Conservation (phyloP, 2,329 filamentous ascomycete genomes). For the Neoscytalidium dimidiatum region DNA sequence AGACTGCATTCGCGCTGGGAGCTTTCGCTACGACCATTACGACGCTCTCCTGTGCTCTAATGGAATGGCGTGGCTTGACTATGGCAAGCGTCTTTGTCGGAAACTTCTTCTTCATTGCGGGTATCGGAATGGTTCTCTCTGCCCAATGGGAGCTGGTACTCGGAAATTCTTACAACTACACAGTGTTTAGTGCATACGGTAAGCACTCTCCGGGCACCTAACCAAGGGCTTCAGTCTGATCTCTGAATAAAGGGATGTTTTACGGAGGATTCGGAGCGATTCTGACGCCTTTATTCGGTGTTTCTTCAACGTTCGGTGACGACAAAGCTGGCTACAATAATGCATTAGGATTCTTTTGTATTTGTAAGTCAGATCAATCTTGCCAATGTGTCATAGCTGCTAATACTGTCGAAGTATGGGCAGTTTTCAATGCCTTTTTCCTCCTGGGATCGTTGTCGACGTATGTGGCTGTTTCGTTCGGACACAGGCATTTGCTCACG, state of each 20-base stretch:
- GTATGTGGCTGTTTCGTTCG: background rate
- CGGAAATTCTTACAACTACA: constrained; percentile 57
- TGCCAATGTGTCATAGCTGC: background rate
- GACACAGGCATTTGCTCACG: too few relatives aligned
- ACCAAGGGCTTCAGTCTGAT: background rate
- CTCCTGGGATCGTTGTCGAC: constrained; percentile 47
- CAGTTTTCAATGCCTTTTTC: constrained; percentile 51
- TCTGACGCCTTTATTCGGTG: constrained; percentile 49
- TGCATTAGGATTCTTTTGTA: constrained; percentile 52
- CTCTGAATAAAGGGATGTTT: constrained; percentile 41
- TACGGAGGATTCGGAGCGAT: constrained; percentile 53
- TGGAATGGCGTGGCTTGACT: constrained; percentile 56
- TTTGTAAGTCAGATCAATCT: constrained; percentile 32
- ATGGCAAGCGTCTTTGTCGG: constrained; percentile 29
- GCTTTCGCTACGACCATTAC: constrained; percentile 58
- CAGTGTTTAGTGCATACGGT: constrained; percentile 58
- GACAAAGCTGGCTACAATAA: constrained; percentile 49
- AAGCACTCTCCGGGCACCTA: constrained; percentile 5
- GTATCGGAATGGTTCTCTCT: constrained; percentile 54
- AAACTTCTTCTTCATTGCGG: constrained; percentile 42
- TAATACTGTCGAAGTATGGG: constrained; percentile 42
- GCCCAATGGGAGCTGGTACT: constrained; percentile 58
- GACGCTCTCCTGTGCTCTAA: constrained; percentile 54
- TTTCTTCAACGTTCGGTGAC: constrained; percentile 47
- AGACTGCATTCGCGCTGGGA: constrained; percentile 54